phyloP scores from a whole-genome alignment of 306 rosid species.

The Trichosanthes truncata region DNA sequence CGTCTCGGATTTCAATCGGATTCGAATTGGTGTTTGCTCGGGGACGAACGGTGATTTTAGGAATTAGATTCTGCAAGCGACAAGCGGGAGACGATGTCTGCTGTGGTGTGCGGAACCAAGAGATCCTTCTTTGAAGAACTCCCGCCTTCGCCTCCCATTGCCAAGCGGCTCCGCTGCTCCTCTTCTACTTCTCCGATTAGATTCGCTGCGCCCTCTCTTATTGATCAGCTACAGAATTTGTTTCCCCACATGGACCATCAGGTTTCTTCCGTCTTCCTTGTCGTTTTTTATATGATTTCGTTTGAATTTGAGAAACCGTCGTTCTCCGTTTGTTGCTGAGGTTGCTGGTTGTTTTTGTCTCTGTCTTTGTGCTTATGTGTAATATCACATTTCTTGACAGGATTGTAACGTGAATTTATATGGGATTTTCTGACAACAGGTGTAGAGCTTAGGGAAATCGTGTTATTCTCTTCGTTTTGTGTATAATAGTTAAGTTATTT shows the following conservation, averaged over 20 bases:
- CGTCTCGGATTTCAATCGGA: not conserved
- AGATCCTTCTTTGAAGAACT: conserved; percentile 95
- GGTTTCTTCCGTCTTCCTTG: conserved; percentile 13
- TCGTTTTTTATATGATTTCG: not conserved
- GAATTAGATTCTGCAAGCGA: conserved; percentile 1
- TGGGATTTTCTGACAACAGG: not conserved
- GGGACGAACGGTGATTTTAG: not conserved
- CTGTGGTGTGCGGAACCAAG: conserved; percentile 98
- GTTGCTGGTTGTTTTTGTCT: not conserved
- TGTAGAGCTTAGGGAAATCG: not conserved
- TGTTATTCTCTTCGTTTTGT: not conserved
- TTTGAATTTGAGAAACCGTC: not conserved
- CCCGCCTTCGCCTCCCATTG: conserved; percentile 77
- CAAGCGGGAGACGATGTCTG: conserved; percentile 61
- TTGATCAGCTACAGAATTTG: conserved; percentile 58
- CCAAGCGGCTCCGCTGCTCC: conserved; percentile 87
- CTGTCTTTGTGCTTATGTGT: not conserved
- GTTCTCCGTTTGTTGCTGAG: not conserved
- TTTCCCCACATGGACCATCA: conserved; percentile 73
- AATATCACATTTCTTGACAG: not conserved
- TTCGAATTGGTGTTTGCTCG: conserved; percentile 3
- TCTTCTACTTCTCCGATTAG: conserved; percentile 73
- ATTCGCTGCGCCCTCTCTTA: conserved; percentile 36
- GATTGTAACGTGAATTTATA: not conserved
- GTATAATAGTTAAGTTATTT: not conserved